These are phyloP conservation scores for Persicaria maculosa DNA, from an alignment of 148 eudicot genomes.

Conservation along the genomic window DNA sequence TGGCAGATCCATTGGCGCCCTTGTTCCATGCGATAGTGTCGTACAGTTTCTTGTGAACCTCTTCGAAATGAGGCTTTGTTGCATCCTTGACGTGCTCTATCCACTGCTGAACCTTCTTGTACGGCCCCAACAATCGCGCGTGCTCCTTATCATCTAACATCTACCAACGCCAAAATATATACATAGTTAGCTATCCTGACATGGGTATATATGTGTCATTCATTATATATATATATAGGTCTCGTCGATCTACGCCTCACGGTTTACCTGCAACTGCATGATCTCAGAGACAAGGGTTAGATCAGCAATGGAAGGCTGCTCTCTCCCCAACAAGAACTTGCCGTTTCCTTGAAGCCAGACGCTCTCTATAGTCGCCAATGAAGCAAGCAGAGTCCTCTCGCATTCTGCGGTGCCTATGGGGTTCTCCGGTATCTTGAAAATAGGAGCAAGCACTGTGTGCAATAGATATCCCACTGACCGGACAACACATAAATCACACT, in stretches of 20 bases:
- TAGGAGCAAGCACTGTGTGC: constrained; percentile 24
- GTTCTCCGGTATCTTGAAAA: constrained; percentile 14
- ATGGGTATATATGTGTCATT: no score
- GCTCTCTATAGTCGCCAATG: constrained; percentile 15
- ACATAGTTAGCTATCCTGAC: no score
- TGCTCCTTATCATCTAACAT: constrained; percentile 23
- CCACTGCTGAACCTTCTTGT: constrained; percentile 22
- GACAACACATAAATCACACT: no score
- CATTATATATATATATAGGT: no score
- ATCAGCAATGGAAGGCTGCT: constrained; percentile 29
- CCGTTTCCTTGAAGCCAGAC: constrained; percentile 22
- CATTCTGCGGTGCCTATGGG: constrained; percentile 13
- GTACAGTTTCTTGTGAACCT: constrained; percentile 20
- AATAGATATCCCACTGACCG: constrained; percentile 24
- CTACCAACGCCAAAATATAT: not conserved
- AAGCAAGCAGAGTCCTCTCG: constrained; percentile 13
- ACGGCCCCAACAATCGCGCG: constrained; percentile 15
- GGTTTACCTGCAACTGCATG: constrained; percentile 32
- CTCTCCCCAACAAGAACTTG: constrained; percentile 22
- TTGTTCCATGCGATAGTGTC: constrained; percentile 3
- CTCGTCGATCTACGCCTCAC: no score
- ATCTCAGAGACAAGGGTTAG: constrained; percentile 24
- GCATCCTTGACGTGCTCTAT: constrained; percentile 14
- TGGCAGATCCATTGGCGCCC: not conserved
- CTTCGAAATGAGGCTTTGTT: constrained; percentile 24